Percentiles rank a stretch among this genome's conserved stretches.
These are phyloP conservation scores for Oryza nivara DNA, from an alignment of 176 grass and related monocot species.

Conservation along the genomic window DNA sequence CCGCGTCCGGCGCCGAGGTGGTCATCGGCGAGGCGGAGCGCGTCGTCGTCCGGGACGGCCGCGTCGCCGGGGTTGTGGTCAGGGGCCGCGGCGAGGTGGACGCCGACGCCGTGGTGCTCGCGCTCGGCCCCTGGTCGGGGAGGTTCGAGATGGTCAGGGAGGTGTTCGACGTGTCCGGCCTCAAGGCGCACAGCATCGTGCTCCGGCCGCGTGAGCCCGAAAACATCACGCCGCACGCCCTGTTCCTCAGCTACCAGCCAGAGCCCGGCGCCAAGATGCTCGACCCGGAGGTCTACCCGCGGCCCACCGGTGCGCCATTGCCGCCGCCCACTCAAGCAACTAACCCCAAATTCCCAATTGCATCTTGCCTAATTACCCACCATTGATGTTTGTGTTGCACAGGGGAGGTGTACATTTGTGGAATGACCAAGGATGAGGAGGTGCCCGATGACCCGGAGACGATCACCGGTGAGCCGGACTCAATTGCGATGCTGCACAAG, in stretches of 20 bases:
- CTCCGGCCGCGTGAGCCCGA: conserved; percentile 60
- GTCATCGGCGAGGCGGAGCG: conserved; percentile 73
- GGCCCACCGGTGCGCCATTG: conserved; percentile 72
- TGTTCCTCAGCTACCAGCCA: conserved; percentile 89
- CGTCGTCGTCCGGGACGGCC: conserved; percentile 55
- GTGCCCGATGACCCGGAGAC: conserved; percentile 69
- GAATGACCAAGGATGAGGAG: conserved; percentile 69
- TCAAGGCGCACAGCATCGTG: conserved; percentile 92
- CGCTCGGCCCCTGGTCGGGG: conserved; percentile 82
- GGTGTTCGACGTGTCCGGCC: conserved; percentile 68
- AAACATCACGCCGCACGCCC: conserved; percentile 75
- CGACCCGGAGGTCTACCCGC: conserved; percentile 81
- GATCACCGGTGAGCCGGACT: conserved; percentile 64
- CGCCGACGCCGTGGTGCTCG: conserved; percentile 80
- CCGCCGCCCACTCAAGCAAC: background rate
- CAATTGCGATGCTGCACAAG: conserved; percentile 91
- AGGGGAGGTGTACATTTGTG: conserved; percentile 96
- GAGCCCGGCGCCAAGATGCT: conserved; percentile 76
- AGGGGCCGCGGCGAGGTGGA: conserved; percentile 52
- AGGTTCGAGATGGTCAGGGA: conserved; percentile 50
- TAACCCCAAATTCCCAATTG: background rate
- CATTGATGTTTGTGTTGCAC: background rate
- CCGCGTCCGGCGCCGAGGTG: conserved; percentile 68
- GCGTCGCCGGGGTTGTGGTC: conserved; percentile 59
- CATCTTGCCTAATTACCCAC: background rate